These are phyloP conservation scores for Exophiala spinifera DNA, from an alignment of 2,329 filamentous ascomycete species.

Conservation along the genomic window DNA sequence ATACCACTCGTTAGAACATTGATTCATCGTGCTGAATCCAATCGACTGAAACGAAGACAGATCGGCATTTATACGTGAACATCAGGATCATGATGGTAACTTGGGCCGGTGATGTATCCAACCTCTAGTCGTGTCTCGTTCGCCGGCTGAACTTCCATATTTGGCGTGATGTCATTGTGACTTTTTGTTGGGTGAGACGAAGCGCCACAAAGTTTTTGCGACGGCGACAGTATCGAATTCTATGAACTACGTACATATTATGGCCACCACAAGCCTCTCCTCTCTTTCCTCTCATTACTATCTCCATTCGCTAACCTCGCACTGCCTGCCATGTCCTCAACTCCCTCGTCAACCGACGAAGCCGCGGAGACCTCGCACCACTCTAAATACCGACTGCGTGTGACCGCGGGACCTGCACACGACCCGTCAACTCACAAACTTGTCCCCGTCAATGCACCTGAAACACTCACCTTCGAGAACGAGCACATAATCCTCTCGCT, in stretches of 20 bases:
- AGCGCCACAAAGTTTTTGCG: not conserved
- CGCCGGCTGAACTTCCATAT: too few species aligned
- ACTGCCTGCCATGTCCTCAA: conserved; percentile 4
- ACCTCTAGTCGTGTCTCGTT: too few species aligned
- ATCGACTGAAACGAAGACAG: too few species aligned
- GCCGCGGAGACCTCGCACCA: conserved; percentile 11
- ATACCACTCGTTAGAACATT: too few species aligned
- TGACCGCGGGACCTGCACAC: conserved; percentile 78
- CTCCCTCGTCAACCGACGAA: conserved; percentile 9
- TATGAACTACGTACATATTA: too few species aligned
- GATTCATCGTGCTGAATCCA: too few species aligned
- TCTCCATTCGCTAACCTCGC: not conserved
- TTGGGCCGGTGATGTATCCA: too few species aligned
- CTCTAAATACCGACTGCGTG: conserved; percentile 64
- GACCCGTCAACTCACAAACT: conserved; percentile 67
- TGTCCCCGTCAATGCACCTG: conserved; percentile 70
- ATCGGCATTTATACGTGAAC: too few species aligned
- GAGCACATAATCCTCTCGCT: conserved; percentile 66
- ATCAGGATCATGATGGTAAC: too few species aligned
- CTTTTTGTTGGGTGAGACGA: not conserved
- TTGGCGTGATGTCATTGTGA: not conserved
- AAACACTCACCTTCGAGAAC: conserved; percentile 61
- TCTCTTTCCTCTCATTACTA: not conserved
- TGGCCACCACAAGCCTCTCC: not conserved
- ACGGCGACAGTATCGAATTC: not conserved